Percentiles rank a stretch among this genome's conserved stretches.
Evolutionary conservation across 306 rosid genomes (phyloP).

Genomic region (Alnus rubra): DNA sequence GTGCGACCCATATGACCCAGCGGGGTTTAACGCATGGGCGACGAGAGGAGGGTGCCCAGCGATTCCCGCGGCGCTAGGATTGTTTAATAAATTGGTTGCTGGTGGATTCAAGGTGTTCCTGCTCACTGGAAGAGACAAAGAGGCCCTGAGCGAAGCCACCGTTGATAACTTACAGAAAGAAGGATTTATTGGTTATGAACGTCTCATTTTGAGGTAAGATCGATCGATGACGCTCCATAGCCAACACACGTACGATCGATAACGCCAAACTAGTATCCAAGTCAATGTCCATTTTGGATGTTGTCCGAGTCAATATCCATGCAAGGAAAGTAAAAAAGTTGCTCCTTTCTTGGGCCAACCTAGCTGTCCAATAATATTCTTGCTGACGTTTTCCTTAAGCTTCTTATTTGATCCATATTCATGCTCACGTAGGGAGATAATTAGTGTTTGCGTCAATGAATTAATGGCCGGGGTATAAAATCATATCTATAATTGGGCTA

Average conservation of each 20-base stretch:
- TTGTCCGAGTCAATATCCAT: conserved; percentile 21
- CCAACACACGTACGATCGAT: background rate
- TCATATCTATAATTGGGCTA: too few relatives aligned
- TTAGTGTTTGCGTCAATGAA: too few relatives aligned
- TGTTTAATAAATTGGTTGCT: conserved; percentile 41
- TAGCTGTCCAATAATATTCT: background rate
- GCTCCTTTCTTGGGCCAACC: background rate
- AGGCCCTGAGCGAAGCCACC: conserved; percentile 50
- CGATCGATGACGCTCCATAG: background rate
- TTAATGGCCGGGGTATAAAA: too few relatives aligned
- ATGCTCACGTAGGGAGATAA: too few relatives aligned
- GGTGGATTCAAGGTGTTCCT: conserved; percentile 68
- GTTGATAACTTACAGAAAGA: conserved; percentile 52
- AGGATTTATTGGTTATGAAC: conserved; percentile 69
- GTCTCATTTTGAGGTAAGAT: conserved; percentile 72
- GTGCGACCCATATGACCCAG: conserved; percentile 75
- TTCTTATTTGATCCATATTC: background rate
- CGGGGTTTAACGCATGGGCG: conserved; percentile 72
- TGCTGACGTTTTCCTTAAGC: background rate
- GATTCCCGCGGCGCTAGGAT: conserved; percentile 25
- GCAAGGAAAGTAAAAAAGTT: background rate
- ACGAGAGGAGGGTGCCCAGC: conserved; percentile 58
- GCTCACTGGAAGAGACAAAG: conserved; percentile 70
- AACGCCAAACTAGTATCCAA: background rate
- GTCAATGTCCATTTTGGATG: conserved; percentile 19